phyloP scores from a whole-genome alignment of 495 filamentous ascomycete species.

The Penicillium maclennaniae region DNA sequence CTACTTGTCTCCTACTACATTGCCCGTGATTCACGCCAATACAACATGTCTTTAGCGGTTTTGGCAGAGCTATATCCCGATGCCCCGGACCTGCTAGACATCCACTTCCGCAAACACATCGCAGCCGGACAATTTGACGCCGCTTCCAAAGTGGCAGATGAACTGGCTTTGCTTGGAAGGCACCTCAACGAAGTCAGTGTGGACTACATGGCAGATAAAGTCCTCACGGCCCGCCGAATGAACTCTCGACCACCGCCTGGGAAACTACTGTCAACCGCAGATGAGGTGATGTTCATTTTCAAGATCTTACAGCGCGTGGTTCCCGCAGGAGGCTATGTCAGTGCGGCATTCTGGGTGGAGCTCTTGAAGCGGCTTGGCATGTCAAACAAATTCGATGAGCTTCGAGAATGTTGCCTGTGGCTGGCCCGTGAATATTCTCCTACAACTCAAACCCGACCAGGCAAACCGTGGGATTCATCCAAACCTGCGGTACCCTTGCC shows the following conservation, averaged over 20 bases:
- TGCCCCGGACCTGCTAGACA: constrained; percentile 28
- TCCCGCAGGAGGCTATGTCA: constrained; percentile 27
- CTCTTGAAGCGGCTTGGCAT: constrained; percentile 41
- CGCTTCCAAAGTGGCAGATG: constrained; percentile 35
- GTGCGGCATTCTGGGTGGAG: constrained; percentile 38
- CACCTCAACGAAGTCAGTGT: constrained; percentile 29
- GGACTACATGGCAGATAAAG: constrained; percentile 32
- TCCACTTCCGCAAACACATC: constrained; percentile 44
- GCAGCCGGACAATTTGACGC: constrained; percentile 31
- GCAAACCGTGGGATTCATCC: background rate
- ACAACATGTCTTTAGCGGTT: constrained; percentile 51
- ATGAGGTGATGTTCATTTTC: constrained; percentile 35
- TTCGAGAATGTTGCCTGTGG: constrained; percentile 42
- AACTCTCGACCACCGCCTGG: constrained; percentile 22
- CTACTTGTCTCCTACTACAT: constrained; percentile 51
- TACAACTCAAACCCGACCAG: background rate
- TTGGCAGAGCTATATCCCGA: constrained; percentile 35
- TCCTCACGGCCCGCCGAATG: constrained; percentile 30
- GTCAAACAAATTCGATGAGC: constrained; percentile 31
- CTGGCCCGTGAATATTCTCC: constrained; percentile 37
- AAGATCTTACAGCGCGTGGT: constrained; percentile 34
- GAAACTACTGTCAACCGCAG: constrained; percentile 9
- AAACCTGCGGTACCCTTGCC: background rate
- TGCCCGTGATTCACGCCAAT: constrained; percentile 46
- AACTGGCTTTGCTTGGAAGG: constrained; percentile 30